A percentile compares a stretch with the other conserved stretches of the same genome.
These are phyloP conservation scores for Aleurites moluccanus DNA, from an alignment of 441 rosid genomes.

Conservation along the genomic window DNA sequence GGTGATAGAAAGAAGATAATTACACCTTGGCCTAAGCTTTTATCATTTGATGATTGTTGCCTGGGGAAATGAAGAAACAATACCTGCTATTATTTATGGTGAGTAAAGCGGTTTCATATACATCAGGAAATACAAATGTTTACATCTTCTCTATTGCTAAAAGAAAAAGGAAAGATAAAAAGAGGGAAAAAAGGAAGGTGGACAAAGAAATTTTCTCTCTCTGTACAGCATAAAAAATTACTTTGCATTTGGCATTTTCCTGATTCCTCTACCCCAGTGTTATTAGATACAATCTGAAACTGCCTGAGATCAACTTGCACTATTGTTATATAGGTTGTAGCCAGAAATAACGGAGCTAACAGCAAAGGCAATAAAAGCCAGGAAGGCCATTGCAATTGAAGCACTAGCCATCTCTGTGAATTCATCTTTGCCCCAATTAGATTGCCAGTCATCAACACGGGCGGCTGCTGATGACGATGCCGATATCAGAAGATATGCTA, in stretches of 20 bases:
- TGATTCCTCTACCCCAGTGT: neutral
- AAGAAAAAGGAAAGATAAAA: neutral
- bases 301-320: constrained; percentile 29
- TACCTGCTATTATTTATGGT: neutral
- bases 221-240: constrained; percentile 19
- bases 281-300: neutral
- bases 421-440: constrained; percentile 95
- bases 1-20: too few relatives aligned
- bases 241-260: neutral
- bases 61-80: too few relatives aligned
- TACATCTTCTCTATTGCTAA: constrained; percentile 9
- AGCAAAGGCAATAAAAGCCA: constrained; percentile 77
- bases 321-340: constrained; percentile 50
- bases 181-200: neutral
- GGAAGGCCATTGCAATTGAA: constrained; percentile 72
- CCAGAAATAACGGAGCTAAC: constrained; percentile 77
- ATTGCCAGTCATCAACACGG: constrained; percentile 87
- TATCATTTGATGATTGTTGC: too few relatives aligned
- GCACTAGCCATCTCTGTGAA: constrained; percentile 93
- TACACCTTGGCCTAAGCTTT: too few relatives aligned
- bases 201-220: neutral
- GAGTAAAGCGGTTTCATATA: constrained; percentile 6
- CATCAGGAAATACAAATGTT: constrained; percentile 8
- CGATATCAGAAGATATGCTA: constrained; percentile 88
- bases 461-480: constrained; percentile 92